Conservation (phyloP, 2,329 filamentous ascomycete species). For the Diaporthe longicolla region DNA sequence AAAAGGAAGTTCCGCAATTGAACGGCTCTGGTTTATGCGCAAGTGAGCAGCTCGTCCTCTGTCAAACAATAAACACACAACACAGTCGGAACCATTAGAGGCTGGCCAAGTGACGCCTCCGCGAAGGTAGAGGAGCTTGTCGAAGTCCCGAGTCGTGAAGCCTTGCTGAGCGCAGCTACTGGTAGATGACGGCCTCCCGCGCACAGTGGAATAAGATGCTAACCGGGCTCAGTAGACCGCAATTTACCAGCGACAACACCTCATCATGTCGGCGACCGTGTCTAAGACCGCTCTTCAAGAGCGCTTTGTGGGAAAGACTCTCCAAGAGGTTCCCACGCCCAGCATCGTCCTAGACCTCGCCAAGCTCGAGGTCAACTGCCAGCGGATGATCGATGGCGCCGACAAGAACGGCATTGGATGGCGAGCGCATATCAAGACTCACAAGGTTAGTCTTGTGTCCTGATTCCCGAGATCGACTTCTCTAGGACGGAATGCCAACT, state of each 20-base stretch:
- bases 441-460: slow-evolving; percentile 71
- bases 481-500: too few species aligned
- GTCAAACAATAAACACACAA: neutral
- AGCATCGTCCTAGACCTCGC: slow-evolving; percentile 78
- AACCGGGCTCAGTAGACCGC: neutral
- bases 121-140: neutral
- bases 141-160: neutral
- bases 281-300: slow-evolving; percentile 55
- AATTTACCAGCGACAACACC: neutral
- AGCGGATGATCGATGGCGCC: slow-evolving; percentile 77
- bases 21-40: neutral
- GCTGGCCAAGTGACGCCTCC: neutral
- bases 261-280: slow-evolving; percentile 34
- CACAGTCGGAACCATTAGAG: neutral
- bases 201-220: slow-evolving; percentile 10
- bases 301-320: slow-evolving; percentile 70
- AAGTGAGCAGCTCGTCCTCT: neutral
- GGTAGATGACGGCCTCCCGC: neutral
- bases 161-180: neutral
- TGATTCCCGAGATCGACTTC: neutral
- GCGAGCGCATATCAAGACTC: slow-evolving; percentile 85
- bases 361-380: slow-evolving; percentile 77
- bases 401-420: slow-evolving; percentile 74
- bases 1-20: slow-evolving; percentile 1
- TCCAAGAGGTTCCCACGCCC: slow-evolving; percentile 75